A percentile compares a stretch with the other conserved stretches of the same genome.
Conservation (phyloP, 2,329 filamentous ascomycete genomes). For the Hypomyces perniciosus region DNA sequence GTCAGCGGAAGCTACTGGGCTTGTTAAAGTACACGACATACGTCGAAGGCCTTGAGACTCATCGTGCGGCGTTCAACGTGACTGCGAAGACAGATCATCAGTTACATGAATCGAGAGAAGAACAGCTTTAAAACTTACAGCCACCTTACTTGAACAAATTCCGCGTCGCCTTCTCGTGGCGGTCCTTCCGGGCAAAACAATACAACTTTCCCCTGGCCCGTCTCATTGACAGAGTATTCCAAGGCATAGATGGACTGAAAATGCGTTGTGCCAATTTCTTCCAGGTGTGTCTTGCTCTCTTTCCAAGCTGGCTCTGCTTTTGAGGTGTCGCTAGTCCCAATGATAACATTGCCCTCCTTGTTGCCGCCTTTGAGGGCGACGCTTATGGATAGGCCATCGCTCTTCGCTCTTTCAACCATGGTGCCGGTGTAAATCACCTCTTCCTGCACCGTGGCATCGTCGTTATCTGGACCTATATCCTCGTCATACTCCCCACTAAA, state of each 20-base stretch:
- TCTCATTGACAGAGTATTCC: background rate
- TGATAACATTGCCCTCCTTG: too few species aligned
- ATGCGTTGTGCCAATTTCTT: background rate
- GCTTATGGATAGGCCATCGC: too few species aligned
- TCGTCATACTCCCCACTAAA: too few species aligned
- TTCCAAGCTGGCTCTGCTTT: too few species aligned
- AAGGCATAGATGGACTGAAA: background rate
- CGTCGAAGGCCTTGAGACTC: background rate
- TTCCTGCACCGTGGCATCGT: too few species aligned
- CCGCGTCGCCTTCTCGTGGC: background rate
- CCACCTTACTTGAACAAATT: background rate
- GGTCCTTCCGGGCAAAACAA: background rate
- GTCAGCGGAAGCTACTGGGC: background rate
- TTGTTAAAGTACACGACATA: background rate
- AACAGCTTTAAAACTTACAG: slow-evolving; percentile 4
- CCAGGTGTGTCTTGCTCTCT: background rate
- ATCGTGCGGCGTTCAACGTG: background rate
- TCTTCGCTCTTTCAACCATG: too few species aligned
- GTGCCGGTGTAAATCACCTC: too few species aligned
- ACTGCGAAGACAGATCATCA: background rate
- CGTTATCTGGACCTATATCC: too few species aligned
- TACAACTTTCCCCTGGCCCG: background rate
- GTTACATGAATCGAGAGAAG: too few species aligned
- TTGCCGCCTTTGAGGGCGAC: too few species aligned
- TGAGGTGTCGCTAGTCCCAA: too few species aligned